Percentiles rank a stretch among this genome's conserved stretches.
phyloP scores from a whole-genome alignment of 2,329 filamentous ascomycete species.

The Ciborinia camelliae region DNA sequence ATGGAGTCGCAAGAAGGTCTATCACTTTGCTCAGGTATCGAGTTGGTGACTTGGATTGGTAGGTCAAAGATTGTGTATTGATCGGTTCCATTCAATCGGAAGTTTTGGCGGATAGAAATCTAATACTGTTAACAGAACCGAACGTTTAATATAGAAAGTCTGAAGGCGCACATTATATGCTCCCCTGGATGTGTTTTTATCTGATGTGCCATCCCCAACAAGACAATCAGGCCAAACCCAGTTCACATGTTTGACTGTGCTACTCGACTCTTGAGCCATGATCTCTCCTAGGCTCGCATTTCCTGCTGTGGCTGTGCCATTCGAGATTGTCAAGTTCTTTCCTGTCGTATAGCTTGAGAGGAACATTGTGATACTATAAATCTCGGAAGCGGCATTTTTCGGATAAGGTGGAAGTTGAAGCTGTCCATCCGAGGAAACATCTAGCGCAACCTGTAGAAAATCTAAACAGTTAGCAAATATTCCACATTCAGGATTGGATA shows the following conservation, averaged over 20 bases:
- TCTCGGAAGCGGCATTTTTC: conserved; percentile 51
- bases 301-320: conserved; percentile 52
- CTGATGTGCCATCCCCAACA: conserved; percentile 49
- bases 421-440: conserved; percentile 63
- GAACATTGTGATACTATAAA: conserved; percentile 65
- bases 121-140: conserved; percentile 29
- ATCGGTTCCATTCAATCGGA: conserved; percentile 59
- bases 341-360: conserved; percentile 60
- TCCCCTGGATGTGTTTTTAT: conserved; percentile 52
- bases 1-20: conserved; percentile 50
- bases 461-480: conserved; percentile 34
- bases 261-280: conserved; percentile 59
- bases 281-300: conserved; percentile 59
- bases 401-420: conserved; percentile 57
- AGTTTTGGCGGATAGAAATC: conserved; percentile 70
- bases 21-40: conserved; percentile 46
- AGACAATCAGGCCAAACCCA: conserved; percentile 70
- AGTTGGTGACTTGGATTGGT: conserved; percentile 65
- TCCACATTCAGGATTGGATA: neutral
- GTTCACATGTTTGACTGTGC: conserved; percentile 70
- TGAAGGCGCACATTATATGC: conserved; percentile 52
- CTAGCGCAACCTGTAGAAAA: conserved; percentile 60
- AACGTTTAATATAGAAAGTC: neutral
- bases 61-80: conserved; percentile 70
- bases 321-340: conserved; percentile 66